These are phyloP conservation scores for Candida sp. DNA, from an alignment of 1,139 yeast genomes.

Conservation along the genomic window DNA sequence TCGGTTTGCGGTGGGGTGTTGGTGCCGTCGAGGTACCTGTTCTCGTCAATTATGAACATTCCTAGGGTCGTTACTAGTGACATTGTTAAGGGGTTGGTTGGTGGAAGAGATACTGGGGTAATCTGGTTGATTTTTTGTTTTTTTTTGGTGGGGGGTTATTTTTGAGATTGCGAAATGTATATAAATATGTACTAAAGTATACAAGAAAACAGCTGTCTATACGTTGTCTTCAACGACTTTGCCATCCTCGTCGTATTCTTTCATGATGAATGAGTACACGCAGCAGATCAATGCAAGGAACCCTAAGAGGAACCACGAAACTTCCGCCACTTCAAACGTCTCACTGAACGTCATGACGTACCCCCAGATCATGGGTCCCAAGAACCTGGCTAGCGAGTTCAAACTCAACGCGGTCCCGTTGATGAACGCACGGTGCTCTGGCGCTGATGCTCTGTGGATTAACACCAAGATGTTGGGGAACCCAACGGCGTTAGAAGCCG, in stretches of 20 bases:
- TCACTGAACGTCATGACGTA: slow-evolving; percentile 54
- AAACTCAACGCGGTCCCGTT: slow-evolving; percentile 55
- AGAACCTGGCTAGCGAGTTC: slow-evolving; percentile 57
- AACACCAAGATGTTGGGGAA: slow-evolving; percentile 48
- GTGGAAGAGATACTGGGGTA: no score
- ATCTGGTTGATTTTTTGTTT: neutral
- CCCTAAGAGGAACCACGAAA: slow-evolving; percentile 55
- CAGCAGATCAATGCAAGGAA: slow-evolving; percentile 35
- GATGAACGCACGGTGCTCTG: slow-evolving; percentile 52
- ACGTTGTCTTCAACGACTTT: neutral
- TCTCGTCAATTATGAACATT: slow-evolving; percentile 93
- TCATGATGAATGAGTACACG: slow-evolving; percentile 35
- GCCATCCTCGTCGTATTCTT: slow-evolving; percentile 31
- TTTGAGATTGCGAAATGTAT: neutral
- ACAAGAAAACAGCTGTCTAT: neutral
- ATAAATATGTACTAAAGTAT: neutral
- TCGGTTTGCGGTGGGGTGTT: slow-evolving; percentile 48
- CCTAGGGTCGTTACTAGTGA: slow-evolving; percentile 68
- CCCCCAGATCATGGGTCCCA: slow-evolving; percentile 68
- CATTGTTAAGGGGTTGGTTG: slow-evolving; percentile 5
- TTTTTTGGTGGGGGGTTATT: neutral
- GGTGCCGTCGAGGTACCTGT: slow-evolving; percentile 53
- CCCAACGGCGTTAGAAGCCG: slow-evolving; percentile 34
- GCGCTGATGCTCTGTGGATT: slow-evolving; percentile 49
- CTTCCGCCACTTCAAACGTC: slow-evolving; percentile 43